Percentiles rank a stretch among this genome's conserved stretches.
phyloP scores from a whole-genome alignment of 176 grass and related monocot genomes.

The Raddia distichophylla region DNA sequence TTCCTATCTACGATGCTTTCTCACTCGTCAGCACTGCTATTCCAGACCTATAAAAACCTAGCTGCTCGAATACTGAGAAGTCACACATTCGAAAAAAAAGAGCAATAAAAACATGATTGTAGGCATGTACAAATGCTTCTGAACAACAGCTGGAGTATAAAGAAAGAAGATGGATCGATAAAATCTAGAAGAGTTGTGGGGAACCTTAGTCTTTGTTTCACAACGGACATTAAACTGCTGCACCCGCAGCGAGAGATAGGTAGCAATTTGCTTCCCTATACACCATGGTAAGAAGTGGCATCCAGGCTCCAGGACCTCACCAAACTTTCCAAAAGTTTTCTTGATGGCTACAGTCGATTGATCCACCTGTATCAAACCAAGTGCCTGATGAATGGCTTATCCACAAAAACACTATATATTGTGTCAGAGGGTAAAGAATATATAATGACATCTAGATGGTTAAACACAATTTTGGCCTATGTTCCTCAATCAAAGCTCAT shows the following conservation, averaged over 20 bases:
- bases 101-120: no score
- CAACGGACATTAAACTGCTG: constrained; percentile 85
- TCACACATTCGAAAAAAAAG: no score
- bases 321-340: constrained; percentile 81
- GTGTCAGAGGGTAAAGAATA: background rate
- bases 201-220: constrained; percentile 90
- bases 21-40: no score
- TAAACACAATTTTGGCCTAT: background rate
- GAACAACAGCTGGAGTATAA: constrained; percentile 18
- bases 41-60: no score
- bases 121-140: no score
- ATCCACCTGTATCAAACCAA: constrained; percentile 73
- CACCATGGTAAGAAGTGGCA: constrained; percentile 84
- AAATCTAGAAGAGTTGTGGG: background rate
- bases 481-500: background rate
- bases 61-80: no score
- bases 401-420: constrained; percentile 33
- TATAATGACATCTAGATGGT: constrained; percentile 27
- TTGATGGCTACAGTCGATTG: constrained; percentile 84
- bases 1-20: no score
- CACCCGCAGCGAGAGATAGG: constrained; percentile 80
- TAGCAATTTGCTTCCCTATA: constrained; percentile 69
- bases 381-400: constrained; percentile 71
- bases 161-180: background rate
- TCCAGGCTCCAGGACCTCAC: constrained; percentile 63